Conservation (phyloP, 1,284 basidiomycete genomes). For the Albatrellus sp. region DNA sequence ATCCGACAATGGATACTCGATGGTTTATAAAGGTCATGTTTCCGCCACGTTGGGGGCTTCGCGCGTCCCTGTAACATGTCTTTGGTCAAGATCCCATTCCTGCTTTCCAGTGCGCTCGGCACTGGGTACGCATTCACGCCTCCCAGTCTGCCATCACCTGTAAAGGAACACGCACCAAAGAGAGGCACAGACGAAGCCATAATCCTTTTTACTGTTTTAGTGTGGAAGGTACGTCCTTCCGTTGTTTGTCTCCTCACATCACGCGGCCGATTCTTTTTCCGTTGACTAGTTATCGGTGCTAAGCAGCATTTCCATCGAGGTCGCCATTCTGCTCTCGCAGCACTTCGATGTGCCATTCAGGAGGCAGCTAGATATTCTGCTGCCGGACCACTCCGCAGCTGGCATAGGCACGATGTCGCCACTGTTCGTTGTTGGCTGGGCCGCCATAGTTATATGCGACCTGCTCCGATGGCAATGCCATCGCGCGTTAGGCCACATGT, state of each 20-base stretch:
- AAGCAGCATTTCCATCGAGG: slow-evolving; percentile 6
- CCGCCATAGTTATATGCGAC: slow-evolving; percentile 33
- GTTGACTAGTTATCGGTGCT: slow-evolving; percentile 7
- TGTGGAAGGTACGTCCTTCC: slow-evolving; percentile 9
- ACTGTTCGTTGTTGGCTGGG: slow-evolving; percentile 35
- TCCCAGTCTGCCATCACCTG: slow-evolving; percentile 9
- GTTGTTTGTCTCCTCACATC: not conserved
- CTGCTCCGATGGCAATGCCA: slow-evolving; percentile 26
- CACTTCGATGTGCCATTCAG: not conserved
- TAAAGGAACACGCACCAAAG: slow-evolving; percentile 6
- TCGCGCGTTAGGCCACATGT: slow-evolving; percentile 33
- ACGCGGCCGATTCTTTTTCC: not conserved
- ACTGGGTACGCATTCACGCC: slow-evolving; percentile 11
- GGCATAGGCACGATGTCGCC: slow-evolving; percentile 16
- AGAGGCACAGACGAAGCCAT: slow-evolving; percentile 9
- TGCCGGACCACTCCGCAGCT: not conserved
- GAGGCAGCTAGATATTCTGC: not conserved
- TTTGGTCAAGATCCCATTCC: slow-evolving; percentile 8
- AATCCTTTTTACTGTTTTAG: slow-evolving; percentile 7
- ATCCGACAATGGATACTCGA: too few relatives aligned
- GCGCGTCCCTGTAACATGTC: not conserved
- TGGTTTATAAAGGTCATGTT: too few relatives aligned
- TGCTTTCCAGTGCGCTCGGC: slow-evolving; percentile 3
- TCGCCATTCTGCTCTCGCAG: not conserved
- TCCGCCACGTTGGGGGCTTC: too few relatives aligned